Evolutionary conservation across 2,329 filamentous ascomycete species (phyloP).

Genomic region (Furcasterigmium furcatum): DNA sequence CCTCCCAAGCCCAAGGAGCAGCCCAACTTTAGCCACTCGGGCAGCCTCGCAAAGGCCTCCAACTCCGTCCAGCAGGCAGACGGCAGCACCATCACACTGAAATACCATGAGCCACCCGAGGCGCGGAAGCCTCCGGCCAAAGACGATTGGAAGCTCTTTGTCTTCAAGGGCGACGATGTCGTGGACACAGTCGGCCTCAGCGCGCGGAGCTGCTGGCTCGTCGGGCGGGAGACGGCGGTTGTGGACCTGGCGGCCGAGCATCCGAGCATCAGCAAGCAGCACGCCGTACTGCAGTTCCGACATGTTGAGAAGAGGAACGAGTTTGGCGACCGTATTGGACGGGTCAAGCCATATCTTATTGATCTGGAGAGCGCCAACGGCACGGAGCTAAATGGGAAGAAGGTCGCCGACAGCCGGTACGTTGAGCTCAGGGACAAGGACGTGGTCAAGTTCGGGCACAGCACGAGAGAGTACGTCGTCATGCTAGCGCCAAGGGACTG

Average conservation of each 20-base stretch:
- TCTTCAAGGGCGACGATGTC: conserved; percentile 82
- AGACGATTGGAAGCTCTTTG: conserved; percentile 83
- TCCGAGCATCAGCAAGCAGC: conserved; percentile 91
- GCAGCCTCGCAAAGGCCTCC: conserved; percentile 80
- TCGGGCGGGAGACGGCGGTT: conserved; percentile 77
- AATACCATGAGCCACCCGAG: conserved; percentile 94
- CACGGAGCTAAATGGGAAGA: conserved; percentile 75
- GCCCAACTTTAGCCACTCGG: conserved; percentile 80
- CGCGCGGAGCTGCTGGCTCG: conserved; percentile 81
- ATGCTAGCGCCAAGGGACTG: conserved; percentile 65
- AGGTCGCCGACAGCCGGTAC: conserved; percentile 72
- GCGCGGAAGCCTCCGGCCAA: conserved; percentile 80
- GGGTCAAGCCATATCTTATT: conserved; percentile 83
- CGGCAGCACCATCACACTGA: conserved; percentile 75
- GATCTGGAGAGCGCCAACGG: conserved; percentile 94
- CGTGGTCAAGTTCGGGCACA: conserved; percentile 82
- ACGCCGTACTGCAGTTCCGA: conserved; percentile 92
- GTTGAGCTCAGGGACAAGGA: conserved; percentile 87
- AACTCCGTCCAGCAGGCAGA: conserved; percentile 71
- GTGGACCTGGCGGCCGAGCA: conserved; percentile 85
- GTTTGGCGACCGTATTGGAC: conserved; percentile 78
- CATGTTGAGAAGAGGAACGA: conserved; percentile 81
- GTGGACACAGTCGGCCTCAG: conserved; percentile 78
- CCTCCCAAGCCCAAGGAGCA: conserved; percentile 71
- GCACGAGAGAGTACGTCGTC: conserved; percentile 90